Conservation (phyloP, 768 basidiomycete species). For the Kwoniella bestiolae region DNA sequence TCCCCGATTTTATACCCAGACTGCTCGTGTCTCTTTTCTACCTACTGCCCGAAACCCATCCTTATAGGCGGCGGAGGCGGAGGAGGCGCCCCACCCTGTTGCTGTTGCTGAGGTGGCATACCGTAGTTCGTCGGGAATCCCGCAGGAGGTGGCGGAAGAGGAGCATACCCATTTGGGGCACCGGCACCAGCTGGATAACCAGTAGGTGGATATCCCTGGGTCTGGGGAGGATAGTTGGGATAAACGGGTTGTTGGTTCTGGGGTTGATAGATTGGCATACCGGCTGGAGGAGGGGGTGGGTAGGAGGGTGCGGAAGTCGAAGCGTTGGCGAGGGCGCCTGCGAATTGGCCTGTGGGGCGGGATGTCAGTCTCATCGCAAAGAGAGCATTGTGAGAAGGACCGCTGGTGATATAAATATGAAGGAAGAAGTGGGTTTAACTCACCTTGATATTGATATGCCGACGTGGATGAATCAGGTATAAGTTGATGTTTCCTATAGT, state of each 20-base stretch:
- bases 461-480: slow-evolving; percentile 33
- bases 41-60: slow-evolving; percentile 41
- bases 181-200: slow-evolving; percentile 32
- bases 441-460: slow-evolving; percentile 47
- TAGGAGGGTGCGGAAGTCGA: slow-evolving; percentile 25
- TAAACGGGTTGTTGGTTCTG: slow-evolving; percentile 19
- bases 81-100: slow-evolving; percentile 24
- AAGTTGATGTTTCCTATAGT: slow-evolving; percentile 68
- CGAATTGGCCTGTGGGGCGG: slow-evolving; percentile 85
- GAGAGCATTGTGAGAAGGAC: neutral
- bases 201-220: slow-evolving; percentile 18
- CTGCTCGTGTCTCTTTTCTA: neutral
- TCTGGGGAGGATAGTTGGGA: slow-evolving; percentile 29
- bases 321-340: slow-evolving; percentile 71
- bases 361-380: slow-evolving; percentile 35
- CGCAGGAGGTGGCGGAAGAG: slow-evolving; percentile 43
- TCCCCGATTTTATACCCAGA: too few relatives aligned
- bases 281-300: slow-evolving; percentile 47
- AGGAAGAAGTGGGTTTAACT: slow-evolving; percentile 1
- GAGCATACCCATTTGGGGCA: slow-evolving; percentile 28
- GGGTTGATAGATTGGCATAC: slow-evolving; percentile 55
- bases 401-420: neutral
- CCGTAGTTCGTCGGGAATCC: slow-evolving; percentile 39
- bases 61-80: slow-evolving; percentile 45
- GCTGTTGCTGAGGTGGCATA: slow-evolving; percentile 12